Conservation (phyloP, 495 filamentous ascomycete species). For the Trichoderma virens region DNA sequence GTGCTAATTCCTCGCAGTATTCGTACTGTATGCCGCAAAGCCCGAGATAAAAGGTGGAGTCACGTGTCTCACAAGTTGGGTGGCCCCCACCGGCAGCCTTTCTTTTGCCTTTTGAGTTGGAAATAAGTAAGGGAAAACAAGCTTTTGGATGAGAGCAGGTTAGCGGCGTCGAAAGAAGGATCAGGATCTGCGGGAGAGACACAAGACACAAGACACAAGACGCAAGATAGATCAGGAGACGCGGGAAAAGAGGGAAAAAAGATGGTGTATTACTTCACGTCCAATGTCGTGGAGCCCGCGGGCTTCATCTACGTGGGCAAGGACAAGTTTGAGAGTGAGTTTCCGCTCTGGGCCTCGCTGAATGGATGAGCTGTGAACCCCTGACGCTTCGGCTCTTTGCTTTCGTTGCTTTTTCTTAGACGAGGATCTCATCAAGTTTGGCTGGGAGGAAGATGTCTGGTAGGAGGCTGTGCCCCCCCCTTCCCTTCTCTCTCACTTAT, state of each 20-base stretch:
- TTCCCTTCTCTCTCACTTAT: neutral
- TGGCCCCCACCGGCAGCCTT: too few relatives aligned
- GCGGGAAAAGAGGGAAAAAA: neutral
- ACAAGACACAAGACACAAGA: neutral
- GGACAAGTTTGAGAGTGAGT: conserved; percentile 95
- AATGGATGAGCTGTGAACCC: conserved; percentile 21
- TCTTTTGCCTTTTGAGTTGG: too few relatives aligned
- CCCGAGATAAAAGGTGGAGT: too few relatives aligned
- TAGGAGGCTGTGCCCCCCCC: conserved; percentile 28
- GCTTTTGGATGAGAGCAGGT: too few relatives aligned
- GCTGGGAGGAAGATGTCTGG: conserved; percentile 94
- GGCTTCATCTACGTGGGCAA: conserved; percentile 95
- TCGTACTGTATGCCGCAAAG: too few relatives aligned
- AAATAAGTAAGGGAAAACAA: too few relatives aligned
- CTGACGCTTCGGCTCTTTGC: too few relatives aligned
- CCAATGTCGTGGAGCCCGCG: conserved; percentile 58
- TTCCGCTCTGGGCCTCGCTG: conserved; percentile 9
- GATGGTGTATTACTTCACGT: conserved; percentile 97
- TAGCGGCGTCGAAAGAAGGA: too few relatives aligned
- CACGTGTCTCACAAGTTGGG: too few relatives aligned
- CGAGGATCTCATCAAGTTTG: conserved; percentile 90
- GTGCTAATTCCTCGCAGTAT: too few relatives aligned
- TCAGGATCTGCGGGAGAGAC: too few relatives aligned
- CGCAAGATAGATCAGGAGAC: neutral
- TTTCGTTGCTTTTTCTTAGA: too few relatives aligned